Base-by-base conservation (phyloP, 1,139 yeast genomes). In the Sugiyamaella paludigena region DNA sequence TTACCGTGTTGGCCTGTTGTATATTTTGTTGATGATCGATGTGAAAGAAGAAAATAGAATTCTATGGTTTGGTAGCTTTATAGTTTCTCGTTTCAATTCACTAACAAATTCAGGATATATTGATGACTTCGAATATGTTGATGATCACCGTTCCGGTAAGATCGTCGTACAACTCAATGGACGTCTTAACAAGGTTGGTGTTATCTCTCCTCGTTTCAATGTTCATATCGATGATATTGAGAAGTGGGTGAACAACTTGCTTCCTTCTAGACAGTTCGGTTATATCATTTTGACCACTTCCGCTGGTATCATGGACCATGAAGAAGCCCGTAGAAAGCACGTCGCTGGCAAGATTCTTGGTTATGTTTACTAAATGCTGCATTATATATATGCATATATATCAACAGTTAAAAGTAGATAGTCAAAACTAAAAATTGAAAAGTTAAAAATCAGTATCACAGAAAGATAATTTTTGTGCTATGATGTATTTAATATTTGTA, bases 301-400 rank as follows among this genome's bases (percentile, higher is more conserved):
- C 67, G 96, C 98, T 67, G 98, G 98, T 78, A 92, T 92, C 67
- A 89, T 92, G 96, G 98, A 92, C 81, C 98, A 92, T 79, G 98
- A 92, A 80, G 98, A 92, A 80, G 98, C 98, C 67, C 89, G 97
- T 84, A 87, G 98, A 84, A 92, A 92, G 87, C 98, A 92, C 77
- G 98, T 91, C 66, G 88, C 97, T 65, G 98, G 98, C 75, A 91
- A 91, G 79, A 84, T 91, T 71, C 83, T 91, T 70, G 98, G 98
- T 69, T 91, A 87, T 75, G 96, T 91, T 61, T 91, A 91, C 81
- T 88, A 84, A 72, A 58, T 56, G 39, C 36, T 36, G 38, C 34
- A 13, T 16, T 24, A 28, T 41, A 30, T 43, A 36, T 48, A 32
- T 43, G 43, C 32, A 19, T 19, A 19, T 19, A 19, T 19, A 19